Evolutionary conservation across 768 basidiomycete genomes (phyloP), one percentile per base, ranked within the genome.

Genomic region (Boletus sp.): DNA sequence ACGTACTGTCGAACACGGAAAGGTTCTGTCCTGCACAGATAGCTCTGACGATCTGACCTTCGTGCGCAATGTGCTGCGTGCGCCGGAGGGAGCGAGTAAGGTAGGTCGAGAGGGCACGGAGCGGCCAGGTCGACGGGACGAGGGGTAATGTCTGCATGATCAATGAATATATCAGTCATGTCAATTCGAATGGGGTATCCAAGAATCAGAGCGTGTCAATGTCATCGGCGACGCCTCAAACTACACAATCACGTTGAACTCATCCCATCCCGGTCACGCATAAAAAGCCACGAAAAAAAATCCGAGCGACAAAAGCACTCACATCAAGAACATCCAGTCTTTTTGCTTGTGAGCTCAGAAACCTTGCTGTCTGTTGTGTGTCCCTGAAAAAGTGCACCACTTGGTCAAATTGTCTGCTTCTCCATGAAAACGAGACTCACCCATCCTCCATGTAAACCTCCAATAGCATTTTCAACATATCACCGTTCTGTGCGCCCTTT

Each of bases 381-480:
- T 81, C 79, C 47, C 86, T 90, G 55, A 20, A 36, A 17, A 53
- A 49, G 55, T n/a, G 45, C 36, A 12, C 37, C 47, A 11, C 7
- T n/a, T 36, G 1, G 30, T 59, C 28, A 49, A 45, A 30, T 48
- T n/a, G 17, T n/a, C 41, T 20, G 8, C 37, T 33, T 44, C 5
- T 24, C 5, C 15, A 17, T 6, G 4, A 33, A 44, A 39, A 18
- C 10, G n/a, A 54, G 30, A 79, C 87, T 56, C 63, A 91, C 90
- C 83, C 83, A 54, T 86, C 84, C 36, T 76, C 77, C 87, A 93
- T 88, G 71, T 94, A 94, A 7, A 94, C 88, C 67, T 89, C 85
- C 56, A 96, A 66, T 30, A 96, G 71, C 32, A 85, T 80, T 75
- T 80, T 84, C 60, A 94, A 70, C 62, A 94, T 72, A 28, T 80